Base-by-base conservation (phyloP, 139 green algal genomes). In the Coccomyxa sp. region DNA sequence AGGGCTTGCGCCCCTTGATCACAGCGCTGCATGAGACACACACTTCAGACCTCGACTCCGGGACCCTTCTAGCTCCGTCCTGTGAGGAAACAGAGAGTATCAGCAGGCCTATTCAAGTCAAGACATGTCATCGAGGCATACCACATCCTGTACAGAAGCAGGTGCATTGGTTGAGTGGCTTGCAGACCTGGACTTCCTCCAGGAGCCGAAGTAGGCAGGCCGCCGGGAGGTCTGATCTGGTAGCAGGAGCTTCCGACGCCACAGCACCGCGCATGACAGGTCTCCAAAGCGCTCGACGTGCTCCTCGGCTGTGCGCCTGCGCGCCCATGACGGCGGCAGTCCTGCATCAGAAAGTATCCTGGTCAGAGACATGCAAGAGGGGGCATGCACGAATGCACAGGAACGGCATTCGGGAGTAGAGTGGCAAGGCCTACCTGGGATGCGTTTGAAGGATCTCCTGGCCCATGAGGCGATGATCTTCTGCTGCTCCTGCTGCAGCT, bases 131-230 rank as follows among this genome's bases (percentile, higher is more conserved):
- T 71, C 24, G 64, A 14, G 14, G 18, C 18, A 18, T 64, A 18
- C 50, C 14, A 18, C 50, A 64, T 18, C 50, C 18, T 64, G 24
- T 71, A n/a, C n/a, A n/a, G n/a, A n/a, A n/a, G n/a, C n/a, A n/a
- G n/a, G n/a, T n/a, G n/a, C n/a, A n/a, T n/a, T n/a, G n/a, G n/a
- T n/a, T n/a, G n/a, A n/a, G n/a, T n/a, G n/a, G n/a, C n/a, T n/a
- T n/a, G 10, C 69, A 2, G 69, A 88, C 86, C 86, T 90, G 79
- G 73, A 76, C 7, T 58, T 36, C 58, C 70, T 69, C 70, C 73
- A 84, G 70, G 83, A 90, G 69, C 90, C 89, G 70, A 90, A 90
- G 82, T 80, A 93, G 34, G 90, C 58, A n/a, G 90, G 90, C 36
- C 90, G 76, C 78, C 72, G 27, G 29, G 75, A 50, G 44, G 39